phyloP scores from a whole-genome alignment of 192 early-diverging fungal species.

The Linderina pennispora region DNA sequence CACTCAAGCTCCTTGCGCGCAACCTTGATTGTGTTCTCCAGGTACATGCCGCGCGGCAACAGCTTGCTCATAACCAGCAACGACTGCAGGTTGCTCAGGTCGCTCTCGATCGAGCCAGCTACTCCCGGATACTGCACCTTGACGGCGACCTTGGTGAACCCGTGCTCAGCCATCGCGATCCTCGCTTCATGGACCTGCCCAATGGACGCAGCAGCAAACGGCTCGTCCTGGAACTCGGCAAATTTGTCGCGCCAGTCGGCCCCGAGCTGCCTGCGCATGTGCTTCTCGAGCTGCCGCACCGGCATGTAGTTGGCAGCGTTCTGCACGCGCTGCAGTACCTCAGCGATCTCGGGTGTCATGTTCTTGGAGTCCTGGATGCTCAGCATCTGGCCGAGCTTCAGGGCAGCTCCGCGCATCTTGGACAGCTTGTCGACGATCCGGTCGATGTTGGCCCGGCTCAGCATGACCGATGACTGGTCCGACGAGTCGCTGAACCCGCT shows the following conservation, averaged over 20 bases:
- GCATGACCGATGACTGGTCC: conserved; percentile 48
- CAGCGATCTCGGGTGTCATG: conserved; percentile 73
- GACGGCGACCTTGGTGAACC: conserved; percentile 61
- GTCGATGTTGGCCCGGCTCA: conserved; percentile 78
- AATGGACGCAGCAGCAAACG: conserved; percentile 91
- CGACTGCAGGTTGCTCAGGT: conserved; percentile 76
- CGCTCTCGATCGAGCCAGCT: conserved; percentile 78
- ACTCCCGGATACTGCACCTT: conserved; percentile 98
- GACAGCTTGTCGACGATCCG: conserved; percentile 79
- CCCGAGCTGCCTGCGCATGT: conserved; percentile 64
- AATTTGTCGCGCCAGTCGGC: conserved; percentile 66
- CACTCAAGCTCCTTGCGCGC: conserved; percentile 82
- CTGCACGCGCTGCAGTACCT: conserved; percentile 82
- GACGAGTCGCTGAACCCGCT: conserved; percentile 45
- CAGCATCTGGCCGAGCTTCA: conserved; percentile 97
- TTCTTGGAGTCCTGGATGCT: conserved; percentile 83
- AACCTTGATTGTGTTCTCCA: conserved; percentile 93
- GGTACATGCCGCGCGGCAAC: conserved; percentile 88
- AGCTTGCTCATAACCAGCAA: conserved; percentile 76
- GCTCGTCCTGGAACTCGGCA: conserved; percentile 62
- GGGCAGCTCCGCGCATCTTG: conserved; percentile 91
- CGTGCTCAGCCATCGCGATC: conserved; percentile 20
- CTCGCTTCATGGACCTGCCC: conserved; percentile 73
- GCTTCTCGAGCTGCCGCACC: conserved; percentile 69
- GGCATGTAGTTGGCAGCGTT: conserved; percentile 97